These are phyloP conservation scores for Linnemannia schmuckeri DNA, from an alignment of 192 early-diverging fungal genomes.

Conservation along the genomic window DNA sequence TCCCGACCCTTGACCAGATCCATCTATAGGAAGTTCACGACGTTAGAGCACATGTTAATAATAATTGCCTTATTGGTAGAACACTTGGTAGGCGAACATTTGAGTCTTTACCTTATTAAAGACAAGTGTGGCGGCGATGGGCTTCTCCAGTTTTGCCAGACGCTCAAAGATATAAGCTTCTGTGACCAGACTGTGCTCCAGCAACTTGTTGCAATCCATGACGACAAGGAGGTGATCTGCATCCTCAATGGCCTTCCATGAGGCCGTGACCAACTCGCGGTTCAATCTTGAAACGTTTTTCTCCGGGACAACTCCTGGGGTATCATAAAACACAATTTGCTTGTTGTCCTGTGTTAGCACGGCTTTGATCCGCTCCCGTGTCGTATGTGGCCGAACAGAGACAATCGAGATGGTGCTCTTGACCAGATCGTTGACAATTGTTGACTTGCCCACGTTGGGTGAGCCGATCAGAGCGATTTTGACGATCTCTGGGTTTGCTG, in stretches of 20 bases:
- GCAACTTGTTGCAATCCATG: constrained; percentile 63
- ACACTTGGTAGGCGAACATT: neutral
- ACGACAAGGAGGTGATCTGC: constrained; percentile 69
- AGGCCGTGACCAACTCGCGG: constrained; percentile 64
- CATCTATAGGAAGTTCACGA: constrained; percentile 45
- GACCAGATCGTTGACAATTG: constrained; percentile 78
- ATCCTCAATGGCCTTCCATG: constrained; percentile 70
- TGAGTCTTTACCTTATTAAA: constrained; percentile 67
- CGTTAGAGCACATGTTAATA: neutral
- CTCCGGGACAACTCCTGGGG: constrained; percentile 68
- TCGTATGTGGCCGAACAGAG: constrained; percentile 79
- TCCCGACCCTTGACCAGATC: constrained; percentile 58
- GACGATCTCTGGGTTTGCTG: constrained; percentile 67
- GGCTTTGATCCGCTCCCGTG: constrained; percentile 73
- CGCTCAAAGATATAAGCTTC: constrained; percentile 64
- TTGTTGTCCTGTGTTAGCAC: constrained; percentile 66
- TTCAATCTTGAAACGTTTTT: constrained; percentile 61
- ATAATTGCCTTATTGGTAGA: neutral
- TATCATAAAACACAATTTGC: constrained; percentile 78
- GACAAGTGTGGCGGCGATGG: constrained; percentile 64
- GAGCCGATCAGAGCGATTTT: constrained; percentile 77
- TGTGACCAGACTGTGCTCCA: constrained; percentile 38
- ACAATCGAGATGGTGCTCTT: constrained; percentile 70
- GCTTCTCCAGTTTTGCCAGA: constrained; percentile 47
- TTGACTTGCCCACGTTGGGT: constrained; percentile 84